Conservation (phyloP, 2,329 filamentous ascomycete species). For the Drechslera avenae region DNA sequence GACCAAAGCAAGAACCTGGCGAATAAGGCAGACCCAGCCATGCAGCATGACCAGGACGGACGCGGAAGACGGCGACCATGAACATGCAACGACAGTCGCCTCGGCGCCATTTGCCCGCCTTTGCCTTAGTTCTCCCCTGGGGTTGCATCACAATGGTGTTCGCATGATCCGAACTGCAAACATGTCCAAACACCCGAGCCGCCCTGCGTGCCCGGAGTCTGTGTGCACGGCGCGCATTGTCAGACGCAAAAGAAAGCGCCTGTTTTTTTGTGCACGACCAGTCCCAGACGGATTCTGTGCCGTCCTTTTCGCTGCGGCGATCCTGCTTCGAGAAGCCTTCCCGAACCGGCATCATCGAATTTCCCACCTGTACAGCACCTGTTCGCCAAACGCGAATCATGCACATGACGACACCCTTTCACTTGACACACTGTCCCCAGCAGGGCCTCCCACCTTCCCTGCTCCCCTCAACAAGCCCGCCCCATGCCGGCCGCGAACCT, state of each 20-base stretch:
- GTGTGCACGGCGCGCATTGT: neutral
- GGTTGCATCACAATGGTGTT: conserved; percentile 15
- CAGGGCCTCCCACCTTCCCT: neutral
- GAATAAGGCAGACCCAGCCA: conserved; percentile 11
- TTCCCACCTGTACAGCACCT: conserved; percentile 29
- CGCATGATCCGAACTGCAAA: conserved; percentile 30
- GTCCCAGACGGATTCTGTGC: neutral
- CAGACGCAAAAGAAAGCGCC: neutral
- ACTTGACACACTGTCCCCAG: conserved; percentile 18
- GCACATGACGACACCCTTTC: conserved; percentile 19
- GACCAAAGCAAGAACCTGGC: conserved; percentile 17
- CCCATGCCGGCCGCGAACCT: conserved; percentile 1
- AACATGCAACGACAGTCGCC: neutral
- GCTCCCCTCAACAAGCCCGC: conserved; percentile 1
- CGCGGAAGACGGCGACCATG: conserved; percentile 3
- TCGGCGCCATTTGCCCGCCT: conserved; percentile 13
- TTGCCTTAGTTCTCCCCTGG: conserved; percentile 14
- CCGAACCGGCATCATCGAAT: conserved; percentile 17
- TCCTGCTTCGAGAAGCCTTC: conserved; percentile 32
- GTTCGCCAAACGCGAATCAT: conserved; percentile 30
- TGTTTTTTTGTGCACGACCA: neutral
- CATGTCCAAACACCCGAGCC: conserved; percentile 32
- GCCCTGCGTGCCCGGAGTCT: neutral
- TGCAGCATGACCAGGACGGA: conserved; percentile 21
- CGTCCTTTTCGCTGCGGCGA: conserved; percentile 16